These are phyloP conservation scores for Selaginella moellendorffii DNA, from an alignment of 75 land plant species.

Conservation along the genomic window DNA sequence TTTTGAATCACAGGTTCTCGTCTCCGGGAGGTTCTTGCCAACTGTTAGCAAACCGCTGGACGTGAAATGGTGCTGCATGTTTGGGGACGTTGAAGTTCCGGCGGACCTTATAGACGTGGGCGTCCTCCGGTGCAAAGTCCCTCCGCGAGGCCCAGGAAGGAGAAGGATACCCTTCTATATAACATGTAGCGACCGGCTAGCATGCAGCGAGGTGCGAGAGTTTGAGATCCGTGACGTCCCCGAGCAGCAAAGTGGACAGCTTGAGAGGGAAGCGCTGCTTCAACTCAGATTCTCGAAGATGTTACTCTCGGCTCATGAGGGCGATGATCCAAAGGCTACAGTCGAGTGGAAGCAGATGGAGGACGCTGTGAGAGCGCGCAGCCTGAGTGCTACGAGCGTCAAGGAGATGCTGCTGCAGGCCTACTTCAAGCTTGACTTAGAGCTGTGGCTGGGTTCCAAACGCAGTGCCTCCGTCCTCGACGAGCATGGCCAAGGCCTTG, in stretches of 20 bases:
- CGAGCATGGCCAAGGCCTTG: constrained; percentile 64
- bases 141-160: constrained; percentile 42
- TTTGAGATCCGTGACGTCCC: constrained; percentile 50
- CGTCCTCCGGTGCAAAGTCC: constrained; percentile 58
- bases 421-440: constrained; percentile 43
- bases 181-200: constrained; percentile 64
- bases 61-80: constrained; percentile 78
- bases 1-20: constrained; percentile 69
- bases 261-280: constrained; percentile 39
- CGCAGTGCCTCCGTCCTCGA: constrained; percentile 58
- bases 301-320: constrained; percentile 18
- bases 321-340: not conserved
- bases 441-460: constrained; percentile 47
- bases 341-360: not conserved
- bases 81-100: constrained; percentile 92
- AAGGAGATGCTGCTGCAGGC: constrained; percentile 38
- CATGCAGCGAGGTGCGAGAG: constrained; percentile 81
- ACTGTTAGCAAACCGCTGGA: constrained; percentile 17
- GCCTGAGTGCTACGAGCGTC: constrained; percentile 5
- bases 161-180: constrained; percentile 74
- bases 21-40: constrained; percentile 53
- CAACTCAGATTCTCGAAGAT: constrained; percentile 37
- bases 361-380: not conserved
- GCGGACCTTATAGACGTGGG: constrained; percentile 54
- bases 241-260: not conserved